Conservation (phyloP, 192 early-diverging fungal species). For the Chytriomyces hyalinus region DNA sequence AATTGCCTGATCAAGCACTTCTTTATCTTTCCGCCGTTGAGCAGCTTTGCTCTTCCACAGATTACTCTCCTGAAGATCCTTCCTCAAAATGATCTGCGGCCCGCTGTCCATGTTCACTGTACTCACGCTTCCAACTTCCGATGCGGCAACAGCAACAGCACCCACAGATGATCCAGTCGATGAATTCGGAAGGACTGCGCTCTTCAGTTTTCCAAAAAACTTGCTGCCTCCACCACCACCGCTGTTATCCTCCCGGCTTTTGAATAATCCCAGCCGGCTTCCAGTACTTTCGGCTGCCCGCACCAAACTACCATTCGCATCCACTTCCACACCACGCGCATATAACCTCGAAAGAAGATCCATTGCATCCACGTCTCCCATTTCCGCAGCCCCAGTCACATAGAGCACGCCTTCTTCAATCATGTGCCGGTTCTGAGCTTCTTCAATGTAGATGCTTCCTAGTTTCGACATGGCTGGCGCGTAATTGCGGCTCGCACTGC, state of each 20-base stretch:
- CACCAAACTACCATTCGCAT: conserved; percentile 10
- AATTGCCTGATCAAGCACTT: conserved; percentile 12
- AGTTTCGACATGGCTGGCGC: conserved; percentile 25
- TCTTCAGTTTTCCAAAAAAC: not conserved
- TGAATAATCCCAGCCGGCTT: conserved; percentile 7
- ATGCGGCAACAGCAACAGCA: not conserved
- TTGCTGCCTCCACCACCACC: not conserved
- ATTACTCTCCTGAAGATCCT: not conserved
- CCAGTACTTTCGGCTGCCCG: not conserved
- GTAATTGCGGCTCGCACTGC: not conserved
- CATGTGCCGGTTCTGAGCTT: conserved; percentile 1
- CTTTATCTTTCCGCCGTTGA: conserved; percentile 9
- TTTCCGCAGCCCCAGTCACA: conserved; percentile 1
- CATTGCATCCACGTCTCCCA: conserved; percentile 26
- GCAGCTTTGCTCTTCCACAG: conserved; percentile 15
- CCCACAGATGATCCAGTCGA: not conserved
- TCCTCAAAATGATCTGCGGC: not conserved
- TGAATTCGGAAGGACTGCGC: too few species aligned
- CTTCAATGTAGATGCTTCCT: not conserved
- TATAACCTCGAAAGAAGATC: conserved; percentile 26
- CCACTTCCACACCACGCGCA: conserved; percentile 26
- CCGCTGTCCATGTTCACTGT: not conserved
- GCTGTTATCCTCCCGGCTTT: not conserved
- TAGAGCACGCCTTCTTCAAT: conserved; percentile 21
- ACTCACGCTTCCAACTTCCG: not conserved